Percentiles rank a stretch among this genome's conserved stretches.
These are phyloP conservation scores for Microbotryomycetes sp. DNA, from an alignment of 1,284 basidiomycete genomes.

Conservation along the genomic window DNA sequence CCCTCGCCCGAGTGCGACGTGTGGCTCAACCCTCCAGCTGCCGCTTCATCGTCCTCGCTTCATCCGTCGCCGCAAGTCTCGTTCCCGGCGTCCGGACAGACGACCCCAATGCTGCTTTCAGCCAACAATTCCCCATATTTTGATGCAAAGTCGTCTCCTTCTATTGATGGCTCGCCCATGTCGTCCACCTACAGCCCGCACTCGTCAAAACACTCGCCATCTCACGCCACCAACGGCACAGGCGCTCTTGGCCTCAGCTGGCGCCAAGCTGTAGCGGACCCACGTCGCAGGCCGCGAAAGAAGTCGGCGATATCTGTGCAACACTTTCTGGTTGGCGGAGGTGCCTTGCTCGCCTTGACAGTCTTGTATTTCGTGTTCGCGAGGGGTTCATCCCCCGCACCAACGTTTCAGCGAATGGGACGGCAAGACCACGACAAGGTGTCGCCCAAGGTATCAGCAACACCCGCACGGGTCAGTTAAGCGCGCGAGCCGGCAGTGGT, in stretches of 20 bases:
- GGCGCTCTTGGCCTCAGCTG: not conserved
- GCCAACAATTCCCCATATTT: not conserved
- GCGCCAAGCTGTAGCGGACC: not conserved
- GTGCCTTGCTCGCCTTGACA: constrained; percentile 9
- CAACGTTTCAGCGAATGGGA: constrained; percentile 18
- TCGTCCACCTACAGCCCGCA: not conserved
- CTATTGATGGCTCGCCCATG: not conserved
- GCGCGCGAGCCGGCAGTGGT: not conserved
- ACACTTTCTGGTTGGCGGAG: not conserved
- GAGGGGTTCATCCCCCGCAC: constrained; percentile 1
- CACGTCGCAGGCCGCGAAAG: not conserved
- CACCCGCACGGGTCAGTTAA: not conserved
- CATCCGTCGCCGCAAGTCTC: constrained; percentile 6
- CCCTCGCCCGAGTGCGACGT: constrained; percentile 14
- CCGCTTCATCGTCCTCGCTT: not conserved
- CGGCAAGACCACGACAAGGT: constrained; percentile 15
- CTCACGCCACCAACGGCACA: not conserved
- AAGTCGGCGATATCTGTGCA: not conserved
- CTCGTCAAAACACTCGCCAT: not conserved
- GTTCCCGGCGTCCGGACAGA: constrained; percentile 1
- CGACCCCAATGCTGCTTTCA: not conserved
- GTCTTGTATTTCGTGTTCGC: constrained; percentile 8
- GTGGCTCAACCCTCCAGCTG: constrained; percentile 9
- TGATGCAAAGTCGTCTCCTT: not conserved
- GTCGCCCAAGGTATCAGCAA: constrained; percentile 1